Conservation (phyloP, 306 rosid species). For the Vicia faba region DNA sequence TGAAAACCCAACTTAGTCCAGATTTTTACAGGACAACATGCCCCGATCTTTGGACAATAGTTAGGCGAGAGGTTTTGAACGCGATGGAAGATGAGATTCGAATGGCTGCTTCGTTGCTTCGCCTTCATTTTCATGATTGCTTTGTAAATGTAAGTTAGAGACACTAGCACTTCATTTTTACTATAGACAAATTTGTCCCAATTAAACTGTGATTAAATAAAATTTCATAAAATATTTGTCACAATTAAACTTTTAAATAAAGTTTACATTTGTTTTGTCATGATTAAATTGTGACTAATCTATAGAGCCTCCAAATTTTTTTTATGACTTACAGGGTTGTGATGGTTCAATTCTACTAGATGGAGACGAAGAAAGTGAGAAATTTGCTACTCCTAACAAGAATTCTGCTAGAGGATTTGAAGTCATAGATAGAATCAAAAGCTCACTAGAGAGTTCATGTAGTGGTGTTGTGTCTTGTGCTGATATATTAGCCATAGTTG, state of each 20-base stretch:
- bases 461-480: slow-evolving; percentile 81
- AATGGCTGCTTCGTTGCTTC: slow-evolving; percentile 64
- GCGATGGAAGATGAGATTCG: slow-evolving; percentile 61
- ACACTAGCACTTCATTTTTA: background rate
- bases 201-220: too few species aligned
- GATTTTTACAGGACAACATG: slow-evolving; percentile 61
- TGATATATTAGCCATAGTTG: slow-evolving; percentile 72
- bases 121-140: slow-evolving; percentile 62
- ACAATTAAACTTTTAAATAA: too few species aligned
- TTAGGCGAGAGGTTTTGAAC: slow-evolving; percentile 49
- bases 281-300: too few species aligned
- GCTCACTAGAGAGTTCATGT: slow-evolving; percentile 67
- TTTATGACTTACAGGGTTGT: slow-evolving; percentile 56
- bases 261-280: too few species aligned
- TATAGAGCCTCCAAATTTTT: too few species aligned
- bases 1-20: slow-evolving; percentile 47
- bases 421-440: slow-evolving; percentile 70
- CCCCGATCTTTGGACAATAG: slow-evolving; percentile 51
- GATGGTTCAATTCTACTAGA: slow-evolving; percentile 74
- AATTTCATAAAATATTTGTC: too few species aligned
- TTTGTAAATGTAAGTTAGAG: slow-evolving; percentile 63
- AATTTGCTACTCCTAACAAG: slow-evolving; percentile 57
- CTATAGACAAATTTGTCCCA: too few species aligned
- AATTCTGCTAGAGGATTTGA: slow-evolving; percentile 77
- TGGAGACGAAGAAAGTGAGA: slow-evolving; percentile 51